Conservation (phyloP, 2,329 filamentous ascomycete genomes). For the Microcyclosporella mali region DNA sequence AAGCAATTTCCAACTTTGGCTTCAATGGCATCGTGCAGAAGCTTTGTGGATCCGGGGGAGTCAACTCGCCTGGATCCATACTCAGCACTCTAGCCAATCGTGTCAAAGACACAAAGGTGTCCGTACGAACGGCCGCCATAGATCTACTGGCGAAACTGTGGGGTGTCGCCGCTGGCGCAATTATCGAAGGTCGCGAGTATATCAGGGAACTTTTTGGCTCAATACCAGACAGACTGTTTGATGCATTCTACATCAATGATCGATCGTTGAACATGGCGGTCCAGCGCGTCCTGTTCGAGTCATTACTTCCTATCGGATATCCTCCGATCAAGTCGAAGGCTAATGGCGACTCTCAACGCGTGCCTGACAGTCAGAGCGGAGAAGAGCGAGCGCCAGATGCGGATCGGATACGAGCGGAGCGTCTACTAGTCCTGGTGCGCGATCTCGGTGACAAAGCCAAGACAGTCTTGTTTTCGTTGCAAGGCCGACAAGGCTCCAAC, state of each 20-base stretch:
- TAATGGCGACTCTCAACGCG: constrained; percentile 54
- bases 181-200: constrained; percentile 72
- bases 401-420: constrained; percentile 73
- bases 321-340: constrained; percentile 59
- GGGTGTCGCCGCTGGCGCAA: constrained; percentile 86
- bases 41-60: constrained; percentile 67
- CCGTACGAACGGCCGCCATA: constrained; percentile 82
- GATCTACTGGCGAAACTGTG: constrained; percentile 77
- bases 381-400: constrained; percentile 49
- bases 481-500: constrained; percentile 68
- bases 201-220: constrained; percentile 69
- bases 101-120: constrained; percentile 75
- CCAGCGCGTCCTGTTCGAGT: constrained; percentile 79
- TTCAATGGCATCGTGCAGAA: constrained; percentile 77
- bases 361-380: constrained; percentile 51
- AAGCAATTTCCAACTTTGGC: constrained; percentile 72
- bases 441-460: constrained; percentile 72
- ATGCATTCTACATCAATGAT: constrained; percentile 86
- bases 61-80: constrained; percentile 69
- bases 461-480: constrained; percentile 81
- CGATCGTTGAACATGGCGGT: constrained; percentile 76
- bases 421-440: constrained; percentile 74
- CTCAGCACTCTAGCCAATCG: constrained; percentile 78
- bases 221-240: constrained; percentile 79
- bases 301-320: constrained; percentile 80